Conservation (phyloP, 2,329 filamentous ascomycete genomes). For the Ophiostoma quercus region DNA sequence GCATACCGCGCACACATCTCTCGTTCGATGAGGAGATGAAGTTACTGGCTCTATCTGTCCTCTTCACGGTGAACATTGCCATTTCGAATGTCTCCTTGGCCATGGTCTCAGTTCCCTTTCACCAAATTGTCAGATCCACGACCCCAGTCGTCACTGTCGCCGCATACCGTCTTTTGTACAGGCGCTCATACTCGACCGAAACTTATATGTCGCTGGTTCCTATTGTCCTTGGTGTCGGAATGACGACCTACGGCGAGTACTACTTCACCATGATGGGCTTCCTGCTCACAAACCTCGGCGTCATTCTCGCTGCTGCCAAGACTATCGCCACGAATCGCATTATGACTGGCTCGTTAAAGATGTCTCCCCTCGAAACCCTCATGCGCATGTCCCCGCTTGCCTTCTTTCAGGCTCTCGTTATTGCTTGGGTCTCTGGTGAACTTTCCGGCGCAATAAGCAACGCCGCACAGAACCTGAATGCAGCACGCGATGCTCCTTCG, state of each 20-base stretch:
- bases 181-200: constrained; percentile 48
- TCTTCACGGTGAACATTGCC: constrained; percentile 30
- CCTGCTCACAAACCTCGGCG: constrained; percentile 49
- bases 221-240: constrained; percentile 53
- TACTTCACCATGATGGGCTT: constrained; percentile 55
- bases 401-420: constrained; percentile 49
- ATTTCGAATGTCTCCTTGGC: constrained; percentile 28
- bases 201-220: constrained; percentile 57
- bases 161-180: constrained; percentile 53
- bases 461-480: background rate
- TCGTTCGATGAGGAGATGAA: constrained; percentile 23
- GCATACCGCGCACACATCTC: constrained; percentile 23
- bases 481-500: background rate
- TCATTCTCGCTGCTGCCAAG: constrained; percentile 51
- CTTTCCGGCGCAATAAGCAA: constrained; percentile 34
- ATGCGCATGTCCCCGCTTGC: constrained; percentile 59
- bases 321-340: constrained; percentile 60
- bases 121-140: constrained; percentile 58
- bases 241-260: constrained; percentile 58
- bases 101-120: constrained; percentile 52
- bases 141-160: constrained; percentile 57
- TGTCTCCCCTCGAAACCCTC: constrained; percentile 55
- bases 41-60: constrained; percentile 26
- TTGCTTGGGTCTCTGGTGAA: constrained; percentile 50
- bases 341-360: constrained; percentile 55